Evolutionary conservation across 495 filamentous ascomycete genomes (phyloP).

Genomic region (Bacidia gigantensis): DNA sequence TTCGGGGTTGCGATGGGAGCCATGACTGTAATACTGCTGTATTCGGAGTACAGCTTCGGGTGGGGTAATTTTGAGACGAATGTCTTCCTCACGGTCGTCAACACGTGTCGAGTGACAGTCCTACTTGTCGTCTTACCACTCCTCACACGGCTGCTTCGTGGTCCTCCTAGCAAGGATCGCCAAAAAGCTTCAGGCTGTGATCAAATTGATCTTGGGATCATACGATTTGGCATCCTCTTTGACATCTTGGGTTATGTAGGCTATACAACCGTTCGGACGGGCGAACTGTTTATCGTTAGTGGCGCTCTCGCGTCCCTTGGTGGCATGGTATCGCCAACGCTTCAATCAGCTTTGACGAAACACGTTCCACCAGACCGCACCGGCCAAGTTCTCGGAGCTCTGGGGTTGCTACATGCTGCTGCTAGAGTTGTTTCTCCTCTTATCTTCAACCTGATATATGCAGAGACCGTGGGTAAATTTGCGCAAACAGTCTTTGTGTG

Average conservation of each 20-base stretch:
- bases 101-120: constrained; percentile 54
- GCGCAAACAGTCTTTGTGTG: constrained; percentile 75
- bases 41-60: constrained; percentile 60
- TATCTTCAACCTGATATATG: constrained; percentile 76
- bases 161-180: constrained; percentile 24
- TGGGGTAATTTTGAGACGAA: constrained; percentile 71
- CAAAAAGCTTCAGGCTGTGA: constrained; percentile 58
- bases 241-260: constrained; percentile 66
- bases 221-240: constrained; percentile 63
- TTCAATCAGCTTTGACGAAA: constrained; percentile 75
- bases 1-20: constrained; percentile 74
- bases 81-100: constrained; percentile 63
- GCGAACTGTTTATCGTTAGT: constrained; percentile 44
- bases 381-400: constrained; percentile 76
- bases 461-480: constrained; percentile 59
- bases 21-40: constrained; percentile 63
- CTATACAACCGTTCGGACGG: constrained; percentile 48
- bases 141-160: constrained; percentile 55
- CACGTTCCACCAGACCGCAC: constrained; percentile 71
- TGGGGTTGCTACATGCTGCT: constrained; percentile 70
- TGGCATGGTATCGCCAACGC: constrained; percentile 68
- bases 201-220: constrained; percentile 57
- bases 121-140: constrained; percentile 63
- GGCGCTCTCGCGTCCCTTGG: constrained; percentile 63
- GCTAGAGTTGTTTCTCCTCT: constrained; percentile 66